Evolutionary conservation across 2,329 filamentous ascomycete species (phyloP), one percentile per base, ranked within the genome.

Genomic region (Rhexocercosporidium sp.): DNA sequence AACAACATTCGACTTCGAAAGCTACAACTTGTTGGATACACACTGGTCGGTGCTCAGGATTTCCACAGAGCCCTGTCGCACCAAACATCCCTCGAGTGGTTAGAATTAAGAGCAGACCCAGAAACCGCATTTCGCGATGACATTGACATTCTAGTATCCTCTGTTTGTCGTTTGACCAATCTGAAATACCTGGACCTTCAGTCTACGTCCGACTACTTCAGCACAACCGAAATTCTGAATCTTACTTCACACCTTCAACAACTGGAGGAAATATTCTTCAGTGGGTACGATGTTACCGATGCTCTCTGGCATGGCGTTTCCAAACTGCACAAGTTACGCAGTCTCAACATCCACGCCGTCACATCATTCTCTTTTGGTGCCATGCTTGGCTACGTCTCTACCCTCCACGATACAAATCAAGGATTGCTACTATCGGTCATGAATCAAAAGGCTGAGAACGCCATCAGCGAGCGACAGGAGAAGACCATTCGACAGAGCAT

Each of bases 251-350:
- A 79, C 11, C 77, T 77, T 7, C 39, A 31, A 27, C 66, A 80
- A 18, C 80, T 92, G 0, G 85, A 89, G 70, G 82, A 86, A 14
- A 76, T 91, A 16, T 83, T 81, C 53, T 83, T 90, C 59, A 83
- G 82, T 51, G 88, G 88, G 9, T 81, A 83, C 51, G 84, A 84
- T 18, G 76, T 85, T 25, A 81, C 83, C 5, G 84, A 88, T 67
- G 79, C 81, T 25, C 78, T 85, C 12, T 81, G 84, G 65, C 74
- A 75, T 39, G 73, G 75, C 3, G 74, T 88, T 14, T 80, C 84
- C 12, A 75, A 75, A 6, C 78, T 90, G 51, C 75, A 75, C 3
- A 79, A 83, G 37, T 77, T 91, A 41, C 83, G 82, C 54, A 80
- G 77, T 3, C 78, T 91, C 7, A 82, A 81, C 4, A 83, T 90